These are phyloP conservation scores for Zymoseptoria pseudotritici DNA, from an alignment of 2,329 filamentous ascomycete genomes.

Conservation along the genomic window DNA sequence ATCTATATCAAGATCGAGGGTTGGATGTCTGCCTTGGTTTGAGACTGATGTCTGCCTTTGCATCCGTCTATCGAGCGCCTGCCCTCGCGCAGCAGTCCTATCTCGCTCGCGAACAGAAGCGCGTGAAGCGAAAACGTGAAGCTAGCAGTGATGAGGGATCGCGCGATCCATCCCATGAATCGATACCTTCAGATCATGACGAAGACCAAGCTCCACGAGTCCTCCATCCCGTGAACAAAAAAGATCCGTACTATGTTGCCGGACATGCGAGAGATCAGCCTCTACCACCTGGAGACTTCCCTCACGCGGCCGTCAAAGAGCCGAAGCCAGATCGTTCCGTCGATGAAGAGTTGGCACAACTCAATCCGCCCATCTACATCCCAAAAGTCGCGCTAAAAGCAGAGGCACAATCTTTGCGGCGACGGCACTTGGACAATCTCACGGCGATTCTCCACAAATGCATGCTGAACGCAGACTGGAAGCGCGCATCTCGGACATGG, in stretches of 20 bases:
- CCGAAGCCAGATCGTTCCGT: slow-evolving; percentile 19
- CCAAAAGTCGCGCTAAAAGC: slow-evolving; percentile 15
- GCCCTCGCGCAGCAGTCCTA: slow-evolving; percentile 17
- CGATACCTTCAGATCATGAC: slow-evolving; percentile 2
- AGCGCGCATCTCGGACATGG: slow-evolving; percentile 67
- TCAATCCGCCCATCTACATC: slow-evolving; percentile 37
- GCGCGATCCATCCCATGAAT: background rate
- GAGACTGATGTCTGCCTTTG: slow-evolving; percentile 21
- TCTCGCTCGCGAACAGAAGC: slow-evolving; percentile 21
- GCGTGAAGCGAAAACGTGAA: slow-evolving; percentile 22
- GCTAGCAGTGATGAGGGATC: slow-evolving; percentile 7
- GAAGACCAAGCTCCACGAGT: slow-evolving; percentile 10
- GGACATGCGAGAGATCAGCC: slow-evolving; percentile 33
- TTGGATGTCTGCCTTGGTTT: slow-evolving; percentile 8
- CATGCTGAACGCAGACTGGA: slow-evolving; percentile 62
- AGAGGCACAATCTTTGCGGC: slow-evolving; percentile 30
- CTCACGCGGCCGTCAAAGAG: slow-evolving; percentile 32
- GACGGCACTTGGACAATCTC: slow-evolving; percentile 58
- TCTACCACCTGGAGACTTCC: slow-evolving; percentile 38
- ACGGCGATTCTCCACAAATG: slow-evolving; percentile 65
- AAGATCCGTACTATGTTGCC: slow-evolving; percentile 33
- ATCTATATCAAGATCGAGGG: background rate
- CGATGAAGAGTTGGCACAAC: slow-evolving; percentile 34
- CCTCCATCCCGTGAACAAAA: slow-evolving; percentile 22
- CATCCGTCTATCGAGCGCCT: slow-evolving; percentile 22